Base-by-base conservation (phyloP, 352 stramenopile genomes). In the Phytophthora pseudosyringae region DNA sequence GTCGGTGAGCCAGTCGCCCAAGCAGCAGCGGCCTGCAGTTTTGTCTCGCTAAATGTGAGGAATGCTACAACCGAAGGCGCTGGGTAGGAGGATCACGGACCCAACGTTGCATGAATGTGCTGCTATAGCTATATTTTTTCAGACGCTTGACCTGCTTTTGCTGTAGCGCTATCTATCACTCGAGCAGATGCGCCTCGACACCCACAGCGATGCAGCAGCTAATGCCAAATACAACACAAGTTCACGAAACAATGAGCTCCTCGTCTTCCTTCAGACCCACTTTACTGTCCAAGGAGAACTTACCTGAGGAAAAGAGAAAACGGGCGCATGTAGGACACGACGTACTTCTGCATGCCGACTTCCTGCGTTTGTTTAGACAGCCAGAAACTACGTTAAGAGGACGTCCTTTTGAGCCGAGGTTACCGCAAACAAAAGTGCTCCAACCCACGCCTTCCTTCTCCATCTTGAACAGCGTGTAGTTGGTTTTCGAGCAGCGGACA, bases 261-360 rank as follows among this genome's bases (percentile, higher is more conserved):
- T 36, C 36, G 3, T 21, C 4, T 51, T 25, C 25, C n/a, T 48
- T 25, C 28, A 4, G 13, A 28, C 40, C 35, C 5, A n/a, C 29
- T 50, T 50, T 13, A 8, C 16, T 21, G 21, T 2, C 21, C 6
- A 48, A 36, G 10, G 12, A 41, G 8, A 56, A 31, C n/a, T 59
- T 71, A 91, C 84, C 82, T 94, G 59, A 88, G 67, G 63, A 92
- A 91, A 26, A 94, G 81, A 0, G 86, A 91, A 50, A 94, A 92
- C 9, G 86, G 86, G 2, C 73, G 72, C 57, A 80, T 81, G 67
- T 94, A 94, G 10, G 80, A 86, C 57, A 94, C 74, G 40, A 94
- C 84, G 56, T 87, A 91, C 70, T 94, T 94, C 48, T 89, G 80
- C 21, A 71, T 79, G 5, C 79, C 78, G 12, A 65, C 67, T 13